phyloP scores from a whole-genome alignment of 257 asterid species.

The Haberlea rhodopensis region DNA sequence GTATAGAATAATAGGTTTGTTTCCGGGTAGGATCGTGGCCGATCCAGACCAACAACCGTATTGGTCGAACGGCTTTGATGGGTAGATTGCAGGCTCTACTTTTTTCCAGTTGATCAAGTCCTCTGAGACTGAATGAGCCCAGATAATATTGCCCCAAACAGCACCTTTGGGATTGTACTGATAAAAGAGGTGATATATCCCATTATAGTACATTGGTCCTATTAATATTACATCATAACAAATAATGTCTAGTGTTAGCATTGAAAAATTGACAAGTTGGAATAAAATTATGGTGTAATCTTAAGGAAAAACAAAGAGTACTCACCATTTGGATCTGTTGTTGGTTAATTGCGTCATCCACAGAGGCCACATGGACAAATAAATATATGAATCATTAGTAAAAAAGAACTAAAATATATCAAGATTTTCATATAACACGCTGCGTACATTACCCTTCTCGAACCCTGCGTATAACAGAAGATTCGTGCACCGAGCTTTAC shows the following conservation, averaged over 20 bases:
- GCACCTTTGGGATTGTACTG: slow-evolving; percentile 82
- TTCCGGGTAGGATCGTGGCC: slow-evolving; percentile 66
- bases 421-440: no score
- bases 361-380: slow-evolving; percentile 17
- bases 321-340: slow-evolving; percentile 73
- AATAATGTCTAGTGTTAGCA: not conserved
- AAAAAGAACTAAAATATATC: not conserved
- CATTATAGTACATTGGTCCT: slow-evolving; percentile 87
- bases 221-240: not conserved
- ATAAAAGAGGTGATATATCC: slow-evolving; percentile 78
- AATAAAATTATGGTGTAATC: not conserved
- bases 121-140: slow-evolving; percentile 82
- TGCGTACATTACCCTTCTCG: no score
- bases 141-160: slow-evolving; percentile 67
- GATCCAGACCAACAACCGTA: slow-evolving; percentile 82
- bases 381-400: slow-evolving; percentile 12
- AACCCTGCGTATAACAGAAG: no score
- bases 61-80: slow-evolving; percentile 59
- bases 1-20: slow-evolving; percentile 63
- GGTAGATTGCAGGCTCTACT: slow-evolving; percentile 55
- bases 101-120: slow-evolving; percentile 70
- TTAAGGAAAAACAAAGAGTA: not conserved
- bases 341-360: slow-evolving; percentile 22
- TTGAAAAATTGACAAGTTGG: not conserved
- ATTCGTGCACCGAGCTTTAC: no score